Percentiles rank a stretch among this genome's conserved stretches.
Evolutionary conservation across 306 rosid genomes (phyloP).

Genomic region (Pachyrhizus erosus): DNA sequence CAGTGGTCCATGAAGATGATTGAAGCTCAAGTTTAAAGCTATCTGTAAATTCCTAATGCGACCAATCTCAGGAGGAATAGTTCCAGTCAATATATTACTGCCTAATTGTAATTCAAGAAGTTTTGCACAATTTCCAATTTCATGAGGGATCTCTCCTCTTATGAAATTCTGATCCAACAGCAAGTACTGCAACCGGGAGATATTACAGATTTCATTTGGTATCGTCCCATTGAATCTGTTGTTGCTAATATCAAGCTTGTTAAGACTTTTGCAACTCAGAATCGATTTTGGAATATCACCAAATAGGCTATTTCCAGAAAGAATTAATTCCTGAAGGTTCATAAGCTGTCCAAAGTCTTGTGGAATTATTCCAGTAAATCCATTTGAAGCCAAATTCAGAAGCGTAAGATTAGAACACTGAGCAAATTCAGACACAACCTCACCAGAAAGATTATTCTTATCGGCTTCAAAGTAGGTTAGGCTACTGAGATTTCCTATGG

Average conservation of each 20-base stretch:
- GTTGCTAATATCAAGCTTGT: constrained; percentile 93
- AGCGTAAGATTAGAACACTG: constrained; percentile 88
- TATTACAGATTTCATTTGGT: constrained; percentile 84
- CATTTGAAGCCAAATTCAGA: constrained; percentile 92
- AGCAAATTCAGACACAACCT: constrained; percentile 69
- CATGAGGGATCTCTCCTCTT: constrained; percentile 88
- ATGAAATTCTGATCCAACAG: constrained; percentile 87
- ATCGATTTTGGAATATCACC: constrained; percentile 85
- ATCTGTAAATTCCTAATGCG: constrained; percentile 96
- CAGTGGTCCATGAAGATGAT: constrained; percentile 81
- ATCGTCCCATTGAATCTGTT: constrained; percentile 90
- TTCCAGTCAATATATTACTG: constrained; percentile 83
- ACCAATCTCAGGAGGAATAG: constrained; percentile 70
- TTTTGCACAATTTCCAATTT: constrained; percentile 87
- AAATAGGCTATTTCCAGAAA: constrained; percentile 77
- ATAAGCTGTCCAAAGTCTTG: constrained; percentile 77
- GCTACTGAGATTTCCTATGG: constrained; percentile 81
- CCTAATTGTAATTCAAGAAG: constrained; percentile 89
- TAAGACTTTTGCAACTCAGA: constrained; percentile 84
- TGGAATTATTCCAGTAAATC: constrained; percentile 81
- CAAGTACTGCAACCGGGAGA: constrained; percentile 90
- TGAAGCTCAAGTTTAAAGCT: constrained; percentile 91
- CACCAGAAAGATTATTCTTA: constrained; percentile 84
- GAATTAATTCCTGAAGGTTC: constrained; percentile 94
- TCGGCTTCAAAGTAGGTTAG: constrained; percentile 98